Percentiles rank a stretch among this genome's conserved stretches.
Evolutionary conservation across 2,329 filamentous ascomycete species (phyloP).

Genomic region (Epichloe baconii): DNA sequence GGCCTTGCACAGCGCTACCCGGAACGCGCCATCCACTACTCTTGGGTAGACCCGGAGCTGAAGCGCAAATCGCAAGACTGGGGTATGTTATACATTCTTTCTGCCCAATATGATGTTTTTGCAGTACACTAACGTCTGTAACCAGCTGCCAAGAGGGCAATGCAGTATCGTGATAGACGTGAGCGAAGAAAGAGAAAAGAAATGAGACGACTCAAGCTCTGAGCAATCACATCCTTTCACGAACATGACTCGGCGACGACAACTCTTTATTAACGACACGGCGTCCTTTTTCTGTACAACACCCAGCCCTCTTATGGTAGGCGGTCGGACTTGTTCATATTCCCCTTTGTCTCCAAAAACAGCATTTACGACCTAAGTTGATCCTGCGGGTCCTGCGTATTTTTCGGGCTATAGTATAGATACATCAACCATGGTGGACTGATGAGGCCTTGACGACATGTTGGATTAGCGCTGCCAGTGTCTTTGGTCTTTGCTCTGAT

Average conservation of each 20-base stretch:
- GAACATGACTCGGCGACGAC: conserved; percentile 3
- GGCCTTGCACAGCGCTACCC: conserved; percentile 31
- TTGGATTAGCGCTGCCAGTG: not conserved
- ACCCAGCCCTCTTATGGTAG: not conserved
- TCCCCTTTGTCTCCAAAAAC: not conserved
- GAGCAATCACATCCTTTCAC: conserved; percentile 1
- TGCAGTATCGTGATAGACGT: conserved; percentile 24
- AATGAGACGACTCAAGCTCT: conserved; percentile 23
- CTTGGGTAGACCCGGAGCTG: conserved; percentile 28
- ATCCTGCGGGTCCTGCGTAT: not conserved
- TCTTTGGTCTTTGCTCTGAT: too few species aligned
- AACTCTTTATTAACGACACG: conserved; percentile 2
- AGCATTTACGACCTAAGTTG: not conserved
- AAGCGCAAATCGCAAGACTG: conserved; percentile 25
- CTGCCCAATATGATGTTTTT: not conserved
- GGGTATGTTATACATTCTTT: conserved; percentile 21
- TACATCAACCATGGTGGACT: not conserved
- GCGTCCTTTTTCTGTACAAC: not conserved
- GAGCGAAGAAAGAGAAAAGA: conserved; percentile 26
- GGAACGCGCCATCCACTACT: conserved; percentile 31
- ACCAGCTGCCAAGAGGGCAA: conserved; percentile 21
- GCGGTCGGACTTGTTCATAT: not conserved
- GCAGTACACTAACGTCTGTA: not conserved
- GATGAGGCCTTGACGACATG: not conserved
- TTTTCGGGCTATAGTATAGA: not conserved